Conservation (phyloP, 257 asterid genomes). For the Capsicum pubescens region DNA sequence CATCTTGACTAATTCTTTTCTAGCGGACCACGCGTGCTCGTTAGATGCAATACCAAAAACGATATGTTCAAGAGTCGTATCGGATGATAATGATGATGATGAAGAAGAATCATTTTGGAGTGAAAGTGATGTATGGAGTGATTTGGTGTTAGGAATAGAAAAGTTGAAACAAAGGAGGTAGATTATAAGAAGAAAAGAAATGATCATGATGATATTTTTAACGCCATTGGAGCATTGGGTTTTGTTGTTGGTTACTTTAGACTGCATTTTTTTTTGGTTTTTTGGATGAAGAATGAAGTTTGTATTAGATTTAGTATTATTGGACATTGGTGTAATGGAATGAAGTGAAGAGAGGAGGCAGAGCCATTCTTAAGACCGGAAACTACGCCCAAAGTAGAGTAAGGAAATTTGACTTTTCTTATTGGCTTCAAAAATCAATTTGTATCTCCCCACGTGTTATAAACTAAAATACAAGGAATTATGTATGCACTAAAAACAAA, state of each 20-base stretch:
- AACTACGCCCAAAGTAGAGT: background rate
- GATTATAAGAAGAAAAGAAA: slow-evolving; percentile 35
- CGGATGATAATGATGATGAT: slow-evolving; percentile 32
- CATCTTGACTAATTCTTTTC: slow-evolving; percentile 55
- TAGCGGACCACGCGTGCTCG: slow-evolving; percentile 51
- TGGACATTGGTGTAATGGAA: background rate
- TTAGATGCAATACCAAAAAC: slow-evolving; percentile 80
- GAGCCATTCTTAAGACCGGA: slow-evolving; percentile 26
- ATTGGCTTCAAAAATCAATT: background rate
- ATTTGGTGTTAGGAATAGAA: slow-evolving; percentile 36
- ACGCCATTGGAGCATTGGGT: slow-evolving; percentile 33
- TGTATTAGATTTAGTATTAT: slow-evolving; percentile 7
- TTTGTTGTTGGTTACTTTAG: slow-evolving; percentile 32
- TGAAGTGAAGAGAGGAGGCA: slow-evolving; percentile 4
- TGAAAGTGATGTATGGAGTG: slow-evolving; percentile 36
- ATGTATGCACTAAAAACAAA: background rate
- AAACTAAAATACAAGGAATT: background rate
- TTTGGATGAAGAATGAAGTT: background rate
- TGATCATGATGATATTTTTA: slow-evolving; percentile 36
- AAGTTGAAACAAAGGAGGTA: slow-evolving; percentile 43
- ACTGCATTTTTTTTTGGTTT: slow-evolving; percentile 44
- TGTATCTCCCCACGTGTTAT: background rate
- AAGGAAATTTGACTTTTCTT: slow-evolving; percentile 1
- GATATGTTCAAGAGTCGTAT: slow-evolving; percentile 62
- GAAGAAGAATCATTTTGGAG: slow-evolving; percentile 27